Evolutionary conservation across 129 eudicot species (phyloP).

Genomic region (Artemisia tridentata): DNA sequence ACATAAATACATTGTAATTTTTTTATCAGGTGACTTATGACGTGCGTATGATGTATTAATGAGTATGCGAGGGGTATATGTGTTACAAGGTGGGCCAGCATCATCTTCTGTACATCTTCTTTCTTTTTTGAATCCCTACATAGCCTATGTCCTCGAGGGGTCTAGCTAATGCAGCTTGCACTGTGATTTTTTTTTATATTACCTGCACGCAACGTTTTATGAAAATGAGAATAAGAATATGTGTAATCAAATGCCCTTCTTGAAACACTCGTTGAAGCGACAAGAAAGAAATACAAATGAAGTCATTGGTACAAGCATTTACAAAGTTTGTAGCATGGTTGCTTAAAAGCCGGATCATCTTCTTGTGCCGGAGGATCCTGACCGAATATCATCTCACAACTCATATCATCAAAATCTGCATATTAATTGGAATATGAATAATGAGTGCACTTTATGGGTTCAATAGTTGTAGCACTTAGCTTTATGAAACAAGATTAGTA

Average conservation of each 20-base stretch:
- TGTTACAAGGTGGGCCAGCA: slow-evolving; percentile 15
- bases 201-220: slow-evolving; percentile 50
- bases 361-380: slow-evolving; percentile 67
- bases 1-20: not conserved
- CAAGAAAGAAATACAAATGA: not conserved
- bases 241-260: not conserved
- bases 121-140: slow-evolving; percentile 8
- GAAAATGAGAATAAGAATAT: slow-evolving; percentile 17
- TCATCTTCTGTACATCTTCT: slow-evolving; percentile 16
- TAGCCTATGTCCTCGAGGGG: not conserved
- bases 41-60: slow-evolving; percentile 13
- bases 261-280: not conserved
- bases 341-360: slow-evolving; percentile 71
- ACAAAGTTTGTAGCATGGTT: slow-evolving; percentile 95
- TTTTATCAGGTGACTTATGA: slow-evolving; percentile 13
- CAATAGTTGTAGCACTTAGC: slow-evolving; percentile 17
- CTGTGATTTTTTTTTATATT: slow-evolving; percentile 43
- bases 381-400: slow-evolving; percentile 91
- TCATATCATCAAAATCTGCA: slow-evolving; percentile 97
- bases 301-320: slow-evolving; percentile 19
- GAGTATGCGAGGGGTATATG: not conserved
- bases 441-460: slow-evolving; percentile 1
- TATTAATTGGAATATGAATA: slow-evolving; percentile 11
- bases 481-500: not conserved
- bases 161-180: slow-evolving; percentile 46